Percentiles rank a stretch among this genome's conserved stretches.
Evolutionary conservation across 1,284 basidiomycete species (phyloP).

Genomic region (Bondarzewia mesenterica): DNA sequence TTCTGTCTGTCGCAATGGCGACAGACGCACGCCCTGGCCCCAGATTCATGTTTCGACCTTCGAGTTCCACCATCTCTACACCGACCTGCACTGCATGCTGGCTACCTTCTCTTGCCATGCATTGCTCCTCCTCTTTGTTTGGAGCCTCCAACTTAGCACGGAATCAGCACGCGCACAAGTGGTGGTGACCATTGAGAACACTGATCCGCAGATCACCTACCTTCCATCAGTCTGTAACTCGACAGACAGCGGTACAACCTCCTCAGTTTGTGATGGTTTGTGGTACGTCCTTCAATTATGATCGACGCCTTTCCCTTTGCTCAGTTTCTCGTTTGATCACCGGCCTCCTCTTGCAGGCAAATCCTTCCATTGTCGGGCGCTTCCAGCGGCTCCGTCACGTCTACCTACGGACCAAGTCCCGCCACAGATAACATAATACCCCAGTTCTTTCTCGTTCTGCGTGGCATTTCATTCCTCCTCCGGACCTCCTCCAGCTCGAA

Average conservation of each 20-base stretch:
- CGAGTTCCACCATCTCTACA: slow-evolving; percentile 3
- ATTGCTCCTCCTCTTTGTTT: slow-evolving; percentile 7
- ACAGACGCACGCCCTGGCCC: neutral
- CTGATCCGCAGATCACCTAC: slow-evolving; percentile 20
- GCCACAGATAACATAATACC: slow-evolving; percentile 18
- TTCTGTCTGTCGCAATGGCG: slow-evolving; percentile 10
- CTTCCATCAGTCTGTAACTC: slow-evolving; percentile 20
- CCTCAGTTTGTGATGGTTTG: slow-evolving; percentile 16
- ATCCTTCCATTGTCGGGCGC: slow-evolving; percentile 15
- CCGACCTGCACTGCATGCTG: slow-evolving; percentile 9
- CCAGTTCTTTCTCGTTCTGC: slow-evolving; percentile 22
- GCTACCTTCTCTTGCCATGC: slow-evolving; percentile 3
- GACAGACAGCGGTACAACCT: slow-evolving; percentile 8
- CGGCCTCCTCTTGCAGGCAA: slow-evolving; percentile 14
- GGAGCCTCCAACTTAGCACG: slow-evolving; percentile 1
- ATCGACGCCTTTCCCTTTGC: neutral
- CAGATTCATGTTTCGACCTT: neutral
- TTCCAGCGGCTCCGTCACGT: slow-evolving; percentile 19
- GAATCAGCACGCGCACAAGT: slow-evolving; percentile 8
- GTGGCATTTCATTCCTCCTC: slow-evolving; percentile 19
- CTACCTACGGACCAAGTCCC: slow-evolving; percentile 19
- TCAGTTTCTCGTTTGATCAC: neutral
- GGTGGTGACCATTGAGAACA: slow-evolving; percentile 20
- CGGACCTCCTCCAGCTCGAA: slow-evolving; percentile 19
- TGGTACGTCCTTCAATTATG: slow-evolving; percentile 16